These are phyloP conservation scores for Paramecium octaurelia DNA, from an alignment of 73 alveolate genomes.

Conservation along the genomic window DNA sequence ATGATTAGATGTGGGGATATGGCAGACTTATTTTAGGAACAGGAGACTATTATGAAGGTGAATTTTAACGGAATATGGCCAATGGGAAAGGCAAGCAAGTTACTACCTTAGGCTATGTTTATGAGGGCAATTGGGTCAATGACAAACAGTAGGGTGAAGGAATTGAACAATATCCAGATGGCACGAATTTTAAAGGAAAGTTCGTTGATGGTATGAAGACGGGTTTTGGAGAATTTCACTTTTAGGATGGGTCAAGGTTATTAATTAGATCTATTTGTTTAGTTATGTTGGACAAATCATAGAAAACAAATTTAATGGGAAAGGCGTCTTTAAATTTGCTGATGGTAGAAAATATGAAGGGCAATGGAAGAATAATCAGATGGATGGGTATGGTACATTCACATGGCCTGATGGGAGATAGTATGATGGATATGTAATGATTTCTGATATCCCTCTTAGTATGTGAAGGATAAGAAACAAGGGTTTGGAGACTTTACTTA, in stretches of 20 bases:
- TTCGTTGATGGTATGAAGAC: slow-evolving; percentile 61
- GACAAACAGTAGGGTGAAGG: slow-evolving; percentile 71
- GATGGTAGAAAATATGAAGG: slow-evolving; percentile 66
- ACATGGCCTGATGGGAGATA: slow-evolving; percentile 48
- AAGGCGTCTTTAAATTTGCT: slow-evolving; percentile 46
- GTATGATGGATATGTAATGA: slow-evolving; percentile 22
- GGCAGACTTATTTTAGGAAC: slow-evolving; percentile 61
- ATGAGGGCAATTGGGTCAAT: slow-evolving; percentile 65
- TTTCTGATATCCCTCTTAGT: background rate
- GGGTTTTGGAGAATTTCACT: slow-evolving; percentile 65
- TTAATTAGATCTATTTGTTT: background rate
- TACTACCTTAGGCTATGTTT: slow-evolving; percentile 12
- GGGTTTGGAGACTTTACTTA: slow-evolving; percentile 31
- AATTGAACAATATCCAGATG: slow-evolving; percentile 71
- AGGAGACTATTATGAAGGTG: slow-evolving; percentile 69
- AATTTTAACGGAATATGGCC: slow-evolving; percentile 56
- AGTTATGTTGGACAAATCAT: background rate
- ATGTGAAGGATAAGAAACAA: slow-evolving; percentile 14
- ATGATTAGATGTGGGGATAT: slow-evolving; percentile 36
- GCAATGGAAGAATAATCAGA: slow-evolving; percentile 34
- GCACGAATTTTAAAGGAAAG: slow-evolving; percentile 62
- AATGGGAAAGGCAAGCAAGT: slow-evolving; percentile 61
- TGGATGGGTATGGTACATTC: slow-evolving; percentile 42
- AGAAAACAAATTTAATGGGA: slow-evolving; percentile 46
- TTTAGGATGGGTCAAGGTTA: slow-evolving; percentile 65